Evolutionary conservation across 2,329 filamentous ascomycete genomes (phyloP), one percentile per base, ranked within the genome.

Genomic region (Exophiala lecanii-corni): DNA sequence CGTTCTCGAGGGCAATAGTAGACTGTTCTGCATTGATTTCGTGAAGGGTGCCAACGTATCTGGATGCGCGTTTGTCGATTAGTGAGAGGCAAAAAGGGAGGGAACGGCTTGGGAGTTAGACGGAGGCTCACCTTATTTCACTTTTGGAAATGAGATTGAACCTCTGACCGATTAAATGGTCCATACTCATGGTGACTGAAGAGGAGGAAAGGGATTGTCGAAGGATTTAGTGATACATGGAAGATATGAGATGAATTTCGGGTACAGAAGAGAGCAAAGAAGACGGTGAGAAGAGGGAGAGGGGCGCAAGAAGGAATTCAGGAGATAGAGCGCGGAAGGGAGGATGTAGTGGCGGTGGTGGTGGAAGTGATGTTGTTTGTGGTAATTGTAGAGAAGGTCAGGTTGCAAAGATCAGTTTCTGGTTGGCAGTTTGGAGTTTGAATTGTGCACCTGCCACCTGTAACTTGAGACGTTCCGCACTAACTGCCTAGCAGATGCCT

Each of bases 21-120:
- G 91, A 94, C 57, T 88, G 86, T 67, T 95, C 89, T 50, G 91
- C 94, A 69, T 96, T 96, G 78, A 98, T 98, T 67, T 96, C 87
- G 71, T 96, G 89, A 39, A 98, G 81, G 41, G 86, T 91, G 56
- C 92, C 92, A 62, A 94, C 87, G 72, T 97, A 97, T 69, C 89
- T 96, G 61, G 46, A 49, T 30, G 20, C 13, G 12, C 42, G 45
- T 43, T 49, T 51, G 65, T 71, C 52, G 71, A n/a, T 66, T 55
- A 40, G 54, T 42, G 42, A 53, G 13, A 20, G n/a, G 10, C 50
- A 32, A 36, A 57, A 46, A 58, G 53, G 19, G 33, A 17, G 23
- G 9, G 20, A 31, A 30, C 15, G 21, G 13, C 30, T 45, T 49
- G 43, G 31, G 12, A 26, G 23, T 26, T 12, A 26, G 23, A 26